Percentiles rank a stretch among this genome's conserved stretches.
Evolutionary conservation across 352 stramenopile species (phyloP).

Genomic region (Pythium plurisporium): DNA sequence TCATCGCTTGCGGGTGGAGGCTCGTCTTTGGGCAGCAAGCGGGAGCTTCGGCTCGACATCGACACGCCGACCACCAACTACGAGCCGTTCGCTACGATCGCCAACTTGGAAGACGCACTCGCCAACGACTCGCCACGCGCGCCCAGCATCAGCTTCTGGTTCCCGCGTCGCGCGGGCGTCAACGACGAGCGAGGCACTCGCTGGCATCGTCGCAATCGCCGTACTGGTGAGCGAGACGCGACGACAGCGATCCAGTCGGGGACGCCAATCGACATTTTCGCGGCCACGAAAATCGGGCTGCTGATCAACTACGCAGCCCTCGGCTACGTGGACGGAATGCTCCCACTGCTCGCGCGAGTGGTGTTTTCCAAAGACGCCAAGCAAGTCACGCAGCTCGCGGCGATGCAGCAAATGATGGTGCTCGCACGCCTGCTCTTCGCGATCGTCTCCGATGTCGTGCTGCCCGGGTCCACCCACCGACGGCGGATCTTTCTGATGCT

Average conservation of each 20-base stretch:
- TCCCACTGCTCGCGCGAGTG: background rate
- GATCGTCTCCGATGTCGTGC: background rate
- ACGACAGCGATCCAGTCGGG: slow-evolving; percentile 13
- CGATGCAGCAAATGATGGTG: background rate
- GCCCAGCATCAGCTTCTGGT: slow-evolving; percentile 23
- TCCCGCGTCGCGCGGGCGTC: too few relatives aligned
- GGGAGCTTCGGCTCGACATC: background rate
- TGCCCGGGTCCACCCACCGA: background rate
- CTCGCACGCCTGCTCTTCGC: slow-evolving; percentile 3
- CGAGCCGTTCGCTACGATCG: background rate
- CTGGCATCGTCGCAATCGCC: background rate
- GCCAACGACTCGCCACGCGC: slow-evolving; percentile 4
- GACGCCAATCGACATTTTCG: slow-evolving; percentile 10
- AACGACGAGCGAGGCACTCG: background rate
- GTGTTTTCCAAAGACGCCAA: background rate
- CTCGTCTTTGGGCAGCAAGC: too few relatives aligned
- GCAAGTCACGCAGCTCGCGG: background rate
- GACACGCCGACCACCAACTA: background rate
- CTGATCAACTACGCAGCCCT: slow-evolving; percentile 13
- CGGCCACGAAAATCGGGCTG: slow-evolving; percentile 2
- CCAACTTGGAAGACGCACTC: background rate
- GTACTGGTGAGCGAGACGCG: background rate
- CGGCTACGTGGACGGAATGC: slow-evolving; percentile 15
- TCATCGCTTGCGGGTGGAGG: too few relatives aligned
- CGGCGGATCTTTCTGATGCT: slow-evolving; percentile 1